phyloP scores from a whole-genome alignment of 2,329 filamentous ascomycete species.

The Aspergillus tubingensis region DNA sequence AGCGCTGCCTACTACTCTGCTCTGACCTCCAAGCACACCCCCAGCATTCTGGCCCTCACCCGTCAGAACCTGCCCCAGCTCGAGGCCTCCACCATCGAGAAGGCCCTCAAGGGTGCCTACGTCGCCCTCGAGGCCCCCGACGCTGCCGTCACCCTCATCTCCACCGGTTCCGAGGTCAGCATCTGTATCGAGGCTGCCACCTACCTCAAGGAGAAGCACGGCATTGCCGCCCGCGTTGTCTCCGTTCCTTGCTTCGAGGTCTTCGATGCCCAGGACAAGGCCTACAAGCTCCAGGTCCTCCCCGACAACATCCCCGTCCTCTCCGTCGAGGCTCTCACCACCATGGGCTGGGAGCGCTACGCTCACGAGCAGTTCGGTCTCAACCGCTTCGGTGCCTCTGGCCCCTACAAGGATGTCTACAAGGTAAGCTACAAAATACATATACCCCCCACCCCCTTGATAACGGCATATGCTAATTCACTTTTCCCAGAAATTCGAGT shows the following conservation, averaged over 20 bases:
- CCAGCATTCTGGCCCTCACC: constrained; percentile 90
- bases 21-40: constrained; percentile 84
- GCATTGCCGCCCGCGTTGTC: constrained; percentile 84
- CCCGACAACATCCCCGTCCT: constrained; percentile 91
- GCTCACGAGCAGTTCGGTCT: constrained; percentile 99
- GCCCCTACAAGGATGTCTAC: constrained; percentile 97
- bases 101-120: constrained; percentile 93
- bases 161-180: constrained; percentile 93
- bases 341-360: constrained; percentile 98
- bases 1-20: constrained; percentile 97
- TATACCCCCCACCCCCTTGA: background rate
- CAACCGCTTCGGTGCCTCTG: constrained; percentile 97
- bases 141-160: constrained; percentile 84
- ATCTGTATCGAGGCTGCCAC: constrained; percentile 93
- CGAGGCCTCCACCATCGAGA: constrained; percentile 87
- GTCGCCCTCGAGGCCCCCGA: constrained; percentile 80
- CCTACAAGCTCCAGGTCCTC: constrained; percentile 88
- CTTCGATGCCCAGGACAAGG: constrained; percentile 91
- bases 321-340: constrained; percentile 95
- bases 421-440: constrained; percentile 58
- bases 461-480: constrained; percentile 13
- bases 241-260: constrained; percentile 97
- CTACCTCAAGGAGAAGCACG: constrained; percentile 84
- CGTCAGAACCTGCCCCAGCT: constrained; percentile 98
- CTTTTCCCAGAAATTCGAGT: constrained; percentile 83